phyloP scores from a whole-genome alignment of 768 basidiomycete genomes.

The Leccinum sublutescens region DNA sequence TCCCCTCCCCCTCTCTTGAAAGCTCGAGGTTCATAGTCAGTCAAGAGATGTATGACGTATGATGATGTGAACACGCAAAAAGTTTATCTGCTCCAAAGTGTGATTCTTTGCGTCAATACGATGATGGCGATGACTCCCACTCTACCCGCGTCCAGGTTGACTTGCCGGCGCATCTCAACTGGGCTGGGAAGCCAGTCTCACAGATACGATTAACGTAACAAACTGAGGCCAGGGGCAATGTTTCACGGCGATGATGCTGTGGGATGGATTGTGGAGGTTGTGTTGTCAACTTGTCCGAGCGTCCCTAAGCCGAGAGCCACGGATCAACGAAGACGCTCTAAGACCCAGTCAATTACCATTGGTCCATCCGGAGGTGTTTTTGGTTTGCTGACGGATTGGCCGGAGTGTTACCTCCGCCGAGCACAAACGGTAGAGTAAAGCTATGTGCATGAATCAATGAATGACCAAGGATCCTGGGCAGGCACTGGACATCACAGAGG shows the following conservation, averaged over 20 bases:
- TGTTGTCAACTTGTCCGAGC: neutral
- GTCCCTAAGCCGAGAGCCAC: neutral
- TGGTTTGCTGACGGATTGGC: neutral
- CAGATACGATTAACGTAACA: slow-evolving; percentile 13
- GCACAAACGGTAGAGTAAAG: neutral
- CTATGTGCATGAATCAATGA: neutral
- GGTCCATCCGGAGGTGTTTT: neutral
- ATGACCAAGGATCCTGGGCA: neutral
- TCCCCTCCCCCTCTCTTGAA: neutral
- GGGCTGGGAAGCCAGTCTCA: neutral
- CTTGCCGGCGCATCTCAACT: slow-evolving; percentile 12
- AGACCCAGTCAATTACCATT: neutral
- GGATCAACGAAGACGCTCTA: slow-evolving; percentile 1
- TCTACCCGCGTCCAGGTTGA: neutral
- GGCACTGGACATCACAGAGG: neutral
- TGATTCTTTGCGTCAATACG: neutral
- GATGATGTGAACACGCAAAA: slow-evolving; percentile 1
- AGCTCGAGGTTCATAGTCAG: neutral
- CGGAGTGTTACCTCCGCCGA: neutral
- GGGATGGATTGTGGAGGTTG: neutral
- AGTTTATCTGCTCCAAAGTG: slow-evolving; percentile 4
- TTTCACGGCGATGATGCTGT: neutral
- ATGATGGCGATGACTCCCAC: neutral
- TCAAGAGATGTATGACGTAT: slow-evolving; percentile 4
- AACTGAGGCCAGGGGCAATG: neutral